Conservation (phyloP, 1,284 basidiomycete genomes). For the Tilletia setariae region DNA sequence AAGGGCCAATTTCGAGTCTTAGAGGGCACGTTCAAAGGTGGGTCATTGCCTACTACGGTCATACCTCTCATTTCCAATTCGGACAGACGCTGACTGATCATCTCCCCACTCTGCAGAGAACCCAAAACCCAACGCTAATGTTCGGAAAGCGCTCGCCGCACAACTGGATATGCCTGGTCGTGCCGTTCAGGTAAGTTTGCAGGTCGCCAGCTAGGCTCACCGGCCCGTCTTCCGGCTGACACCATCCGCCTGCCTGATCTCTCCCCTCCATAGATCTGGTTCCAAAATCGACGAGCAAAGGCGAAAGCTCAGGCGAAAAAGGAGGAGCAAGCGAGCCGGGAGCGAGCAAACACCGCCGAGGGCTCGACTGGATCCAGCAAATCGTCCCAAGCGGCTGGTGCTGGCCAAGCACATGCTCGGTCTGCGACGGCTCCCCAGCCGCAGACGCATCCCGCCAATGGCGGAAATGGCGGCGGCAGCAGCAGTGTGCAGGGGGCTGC, state of each 20-base stretch:
- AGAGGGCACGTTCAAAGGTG: constrained; percentile 38
- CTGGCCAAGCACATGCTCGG: background rate
- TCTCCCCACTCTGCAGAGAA: constrained; percentile 28
- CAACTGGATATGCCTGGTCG: constrained; percentile 44
- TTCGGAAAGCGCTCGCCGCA: constrained; percentile 34
- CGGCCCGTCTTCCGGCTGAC: no score
- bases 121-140: constrained; percentile 40
- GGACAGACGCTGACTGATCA: background rate
- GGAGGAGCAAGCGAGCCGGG: constrained; percentile 12
- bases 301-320: constrained; percentile 38
- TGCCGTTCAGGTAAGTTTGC: constrained; percentile 30
- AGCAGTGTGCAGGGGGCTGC: background rate
- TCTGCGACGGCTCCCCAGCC: constrained; percentile 1
- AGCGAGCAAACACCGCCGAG: background rate
- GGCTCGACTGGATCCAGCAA: background rate
- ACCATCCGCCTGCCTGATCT: no score
- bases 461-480: background rate
- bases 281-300: constrained; percentile 44
- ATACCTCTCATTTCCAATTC: no score
- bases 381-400: background rate
- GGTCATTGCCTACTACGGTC: background rate
- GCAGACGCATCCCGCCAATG: background rate
- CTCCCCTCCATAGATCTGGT: constrained; percentile 31
- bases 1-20: constrained; percentile 44
- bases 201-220: no score